Base-by-base conservation (phyloP, 768 basidiomycete species). In the Hortiboletus campestris region DNA sequence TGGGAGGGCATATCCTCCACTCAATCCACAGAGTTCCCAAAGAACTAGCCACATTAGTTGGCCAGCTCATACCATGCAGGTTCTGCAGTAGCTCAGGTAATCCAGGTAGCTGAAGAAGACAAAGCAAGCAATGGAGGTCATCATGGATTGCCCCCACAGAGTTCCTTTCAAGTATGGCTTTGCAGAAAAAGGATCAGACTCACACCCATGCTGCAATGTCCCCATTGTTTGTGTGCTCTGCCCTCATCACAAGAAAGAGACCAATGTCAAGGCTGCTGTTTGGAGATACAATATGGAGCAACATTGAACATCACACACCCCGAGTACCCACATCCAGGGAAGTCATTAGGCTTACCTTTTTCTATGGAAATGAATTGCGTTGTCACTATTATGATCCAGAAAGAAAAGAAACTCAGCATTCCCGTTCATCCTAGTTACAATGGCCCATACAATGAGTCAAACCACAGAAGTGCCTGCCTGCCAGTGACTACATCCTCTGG, bases 281-380 rank as follows among this genome's bases (percentile, higher is more conserved):
- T 55, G 53, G 53, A 36, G 40, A 19, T 55, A 55, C 20, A 55
- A 55, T 32, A 39, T 55, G 29, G 39, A 47, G 39, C 34, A 35
- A 35, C 34, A 35, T 16, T 35, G 34, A 35, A 35, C 14, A 14
- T 35, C 14, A 6, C 2, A 3, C 34, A 35, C 34, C 14, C 34
- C 1, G 34, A 35, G 6, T 35, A 35, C 6, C 6, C 14, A 12
- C 34, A 35, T 35, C 34, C 34, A 0, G 34, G 34, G 14, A 35
- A 35, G 34, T 12, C 7, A 6, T 16, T 35, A 16, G 34, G 34
- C 13, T 35, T 35, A 16, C 34, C 34, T 35, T 14, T 35, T 16
- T 14, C 34, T 35, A 6, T 7, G 14, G 14, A 35, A 6, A 35
- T 35, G 34, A 12, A 14, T 16, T 1, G 14, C 1, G 7, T 16